These are phyloP conservation scores for Chlamydomonas applanata DNA, from an alignment of 139 green algal genomes.

Conservation along the genomic window DNA sequence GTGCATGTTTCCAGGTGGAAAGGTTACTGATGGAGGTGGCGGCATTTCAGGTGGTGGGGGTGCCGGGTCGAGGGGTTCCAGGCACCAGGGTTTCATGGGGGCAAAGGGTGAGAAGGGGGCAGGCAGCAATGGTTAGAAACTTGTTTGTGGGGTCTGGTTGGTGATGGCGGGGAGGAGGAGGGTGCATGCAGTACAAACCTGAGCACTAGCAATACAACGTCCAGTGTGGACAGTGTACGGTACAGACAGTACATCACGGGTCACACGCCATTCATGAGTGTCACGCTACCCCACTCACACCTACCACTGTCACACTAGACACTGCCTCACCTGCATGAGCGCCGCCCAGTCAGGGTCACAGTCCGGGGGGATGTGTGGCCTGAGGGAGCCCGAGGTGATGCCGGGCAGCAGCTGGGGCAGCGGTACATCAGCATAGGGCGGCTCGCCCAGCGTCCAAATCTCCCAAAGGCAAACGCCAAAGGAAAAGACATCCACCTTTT, in stretches of 20 bases:
- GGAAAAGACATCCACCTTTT: constrained; percentile 36
- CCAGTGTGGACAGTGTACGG: too few relatives aligned
- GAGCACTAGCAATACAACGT: too few relatives aligned
- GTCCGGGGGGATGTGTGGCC: constrained; percentile 44
- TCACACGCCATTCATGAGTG: too few relatives aligned
- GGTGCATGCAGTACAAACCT: too few relatives aligned
- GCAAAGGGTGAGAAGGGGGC: background rate
- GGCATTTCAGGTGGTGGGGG: background rate
- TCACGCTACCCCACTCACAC: too few relatives aligned
- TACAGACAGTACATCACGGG: background rate
- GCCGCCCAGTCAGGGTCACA: constrained; percentile 51
- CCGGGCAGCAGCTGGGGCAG: constrained; percentile 51
- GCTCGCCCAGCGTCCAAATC: constrained; percentile 63
- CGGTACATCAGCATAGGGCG: constrained; percentile 46
- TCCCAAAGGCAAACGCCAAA: constrained; percentile 49
- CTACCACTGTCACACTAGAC: too few relatives aligned
- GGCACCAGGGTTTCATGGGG: background rate
- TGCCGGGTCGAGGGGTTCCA: background rate
- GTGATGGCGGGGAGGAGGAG: too few relatives aligned
- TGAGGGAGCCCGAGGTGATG: constrained; percentile 53
- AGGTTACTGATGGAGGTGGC: background rate
- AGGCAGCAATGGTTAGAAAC: too few relatives aligned
- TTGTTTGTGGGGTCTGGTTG: too few relatives aligned
- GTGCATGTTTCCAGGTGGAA: background rate
- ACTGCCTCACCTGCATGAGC: constrained; percentile 53